phyloP scores from a whole-genome alignment of 1,284 basidiomycete genomes.

The Fomitopsis betulina region DNA sequence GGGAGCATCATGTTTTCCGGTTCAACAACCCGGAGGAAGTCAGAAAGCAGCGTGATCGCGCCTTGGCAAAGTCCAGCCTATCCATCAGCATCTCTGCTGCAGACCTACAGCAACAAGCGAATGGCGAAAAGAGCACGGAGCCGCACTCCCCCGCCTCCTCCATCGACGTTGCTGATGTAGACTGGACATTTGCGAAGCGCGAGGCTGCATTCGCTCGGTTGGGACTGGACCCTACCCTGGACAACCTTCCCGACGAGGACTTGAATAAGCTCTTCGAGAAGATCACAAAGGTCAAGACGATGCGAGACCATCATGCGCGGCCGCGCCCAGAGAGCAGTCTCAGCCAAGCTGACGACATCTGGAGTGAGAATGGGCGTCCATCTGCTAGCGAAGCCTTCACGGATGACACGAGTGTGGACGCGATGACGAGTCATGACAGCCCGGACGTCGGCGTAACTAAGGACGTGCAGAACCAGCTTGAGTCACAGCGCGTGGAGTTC shows the following conservation, averaged over 20 bases:
- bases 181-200: slow-evolving; percentile 91
- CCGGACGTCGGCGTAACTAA: slow-evolving; percentile 64
- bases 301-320: slow-evolving; percentile 73
- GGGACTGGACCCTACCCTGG: slow-evolving; percentile 81
- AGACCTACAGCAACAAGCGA: slow-evolving; percentile 49
- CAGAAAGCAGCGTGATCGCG: slow-evolving; percentile 81
- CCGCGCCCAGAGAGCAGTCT: slow-evolving; percentile 80
- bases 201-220: slow-evolving; percentile 85
- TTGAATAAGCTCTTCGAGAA: slow-evolving; percentile 91
- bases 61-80: slow-evolving; percentile 64
- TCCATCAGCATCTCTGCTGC: slow-evolving; percentile 58
- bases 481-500: slow-evolving; percentile 39
- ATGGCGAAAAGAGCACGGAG: slow-evolving; percentile 50
- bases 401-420: slow-evolving; percentile 82
- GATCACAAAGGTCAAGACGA: slow-evolving; percentile 87
- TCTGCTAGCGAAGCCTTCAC: slow-evolving; percentile 71
- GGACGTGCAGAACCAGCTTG: slow-evolving; percentile 68
- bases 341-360: slow-evolving; percentile 79
- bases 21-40: slow-evolving; percentile 97
- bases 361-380: slow-evolving; percentile 78
- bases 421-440: slow-evolving; percentile 59
- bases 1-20: slow-evolving; percentile 96
- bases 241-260: slow-evolving; percentile 89
- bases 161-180: slow-evolving; percentile 70
- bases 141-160: slow-evolving; percentile 75